Conservation (phyloP, 306 rosid species). For the Prinsepia uniflora region DNA sequence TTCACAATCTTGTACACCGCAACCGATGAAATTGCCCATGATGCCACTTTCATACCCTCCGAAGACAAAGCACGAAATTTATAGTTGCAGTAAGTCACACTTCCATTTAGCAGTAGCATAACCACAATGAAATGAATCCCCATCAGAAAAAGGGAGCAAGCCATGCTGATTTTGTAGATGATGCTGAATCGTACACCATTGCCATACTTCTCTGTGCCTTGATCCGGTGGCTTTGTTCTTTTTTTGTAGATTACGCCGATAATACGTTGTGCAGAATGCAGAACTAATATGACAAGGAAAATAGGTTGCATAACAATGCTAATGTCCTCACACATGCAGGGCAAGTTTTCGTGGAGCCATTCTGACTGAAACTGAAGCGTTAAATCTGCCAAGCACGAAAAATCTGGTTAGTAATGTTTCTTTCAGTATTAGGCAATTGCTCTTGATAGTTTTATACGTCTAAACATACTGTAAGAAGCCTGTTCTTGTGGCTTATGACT, state of each 20-base stretch:
- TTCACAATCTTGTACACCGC: constrained; percentile 36
- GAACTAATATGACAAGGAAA: constrained; percentile 36
- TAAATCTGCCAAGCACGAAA: constrained; percentile 34
- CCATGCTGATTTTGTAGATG: constrained; percentile 47
- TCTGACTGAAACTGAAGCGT: constrained; percentile 25
- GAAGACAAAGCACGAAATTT: constrained; percentile 40
- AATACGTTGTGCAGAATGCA: constrained; percentile 30
- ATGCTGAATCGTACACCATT: constrained; percentile 29
- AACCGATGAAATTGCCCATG: constrained; percentile 46
- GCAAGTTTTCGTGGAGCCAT: constrained; percentile 51
- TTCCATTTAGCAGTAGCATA: constrained; percentile 37
- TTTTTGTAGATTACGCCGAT: constrained; percentile 24
- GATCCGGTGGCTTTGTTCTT: constrained; percentile 29
- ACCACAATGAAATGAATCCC: constrained; percentile 40
- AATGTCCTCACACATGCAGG: constrained; percentile 70
- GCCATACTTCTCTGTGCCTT: constrained; percentile 28
- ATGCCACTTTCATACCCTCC: constrained; percentile 47
- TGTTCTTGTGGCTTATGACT: neutral
- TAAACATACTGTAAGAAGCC: neutral
- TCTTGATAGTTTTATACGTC: neutral
- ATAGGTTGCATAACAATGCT: constrained; percentile 50
- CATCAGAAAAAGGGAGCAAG: constrained; percentile 44
- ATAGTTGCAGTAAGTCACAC: constrained; percentile 42
- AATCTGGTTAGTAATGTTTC: neutral
- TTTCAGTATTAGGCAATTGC: neutral